These are phyloP conservation scores for Ramalina peruviana DNA, from an alignment of 495 filamentous ascomycete genomes.

Conservation along the genomic window DNA sequence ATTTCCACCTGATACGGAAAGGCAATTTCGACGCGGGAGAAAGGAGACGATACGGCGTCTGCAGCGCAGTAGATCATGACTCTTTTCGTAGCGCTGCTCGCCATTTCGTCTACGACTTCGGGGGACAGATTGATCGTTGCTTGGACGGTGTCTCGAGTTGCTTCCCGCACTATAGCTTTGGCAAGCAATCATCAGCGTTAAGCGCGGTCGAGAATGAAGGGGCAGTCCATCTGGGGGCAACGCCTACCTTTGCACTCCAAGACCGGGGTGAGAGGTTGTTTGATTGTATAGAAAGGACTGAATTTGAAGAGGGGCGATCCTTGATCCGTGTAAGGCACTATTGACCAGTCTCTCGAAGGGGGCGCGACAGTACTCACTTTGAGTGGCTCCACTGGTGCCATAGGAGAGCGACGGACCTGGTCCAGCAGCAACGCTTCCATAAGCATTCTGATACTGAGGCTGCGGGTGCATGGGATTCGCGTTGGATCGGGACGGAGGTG, in stretches of 20 bases:
- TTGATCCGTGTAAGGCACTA: slow-evolving; percentile 16
- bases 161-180: slow-evolving; percentile 29
- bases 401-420: slow-evolving; percentile 18
- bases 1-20: slow-evolving; percentile 90
- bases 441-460: slow-evolving; percentile 14
- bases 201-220: background rate
- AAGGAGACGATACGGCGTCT: slow-evolving; percentile 34
- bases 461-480: slow-evolving; percentile 5
- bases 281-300: slow-evolving; percentile 62
- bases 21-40: slow-evolving; percentile 54
- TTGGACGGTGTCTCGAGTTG: slow-evolving; percentile 37
- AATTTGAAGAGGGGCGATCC: slow-evolving; percentile 46
- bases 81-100: slow-evolving; percentile 37
- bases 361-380: slow-evolving; percentile 2
- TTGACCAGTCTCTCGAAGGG: background rate
- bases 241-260: slow-evolving; percentile 53
- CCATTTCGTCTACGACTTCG: slow-evolving; percentile 33
- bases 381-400: slow-evolving; percentile 25
- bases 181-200: slow-evolving; percentile 15
- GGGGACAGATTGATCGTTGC: slow-evolving; percentile 38
- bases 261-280: slow-evolving; percentile 44
- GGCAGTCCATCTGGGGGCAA: background rate
- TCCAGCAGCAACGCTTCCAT: background rate
- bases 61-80: slow-evolving; percentile 75
- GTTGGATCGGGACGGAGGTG: slow-evolving; percentile 2